These are phyloP conservation scores for Albizia julibrissin DNA, from an alignment of 306 rosid species.

Conservation along the genomic window DNA sequence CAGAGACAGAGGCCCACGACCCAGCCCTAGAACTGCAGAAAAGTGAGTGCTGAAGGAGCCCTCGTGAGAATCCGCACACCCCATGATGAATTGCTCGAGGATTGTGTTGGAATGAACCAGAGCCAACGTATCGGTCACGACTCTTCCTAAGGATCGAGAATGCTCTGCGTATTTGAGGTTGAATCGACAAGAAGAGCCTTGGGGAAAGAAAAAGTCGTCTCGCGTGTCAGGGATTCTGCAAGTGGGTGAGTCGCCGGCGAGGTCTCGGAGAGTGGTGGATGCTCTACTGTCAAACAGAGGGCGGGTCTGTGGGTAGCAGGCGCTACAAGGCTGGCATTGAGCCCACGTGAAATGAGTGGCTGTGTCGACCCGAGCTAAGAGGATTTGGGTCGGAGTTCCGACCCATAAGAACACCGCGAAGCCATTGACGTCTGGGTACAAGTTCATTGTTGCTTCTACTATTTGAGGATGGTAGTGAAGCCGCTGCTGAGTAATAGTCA, in stretches of 20 bases:
- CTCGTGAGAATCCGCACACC: slow-evolving; percentile 38
- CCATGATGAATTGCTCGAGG: slow-evolving; percentile 32
- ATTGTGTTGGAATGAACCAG: slow-evolving; percentile 17
- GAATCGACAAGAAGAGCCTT: slow-evolving; percentile 24
- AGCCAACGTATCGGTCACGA: slow-evolving; percentile 29
- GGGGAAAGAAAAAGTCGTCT: not conserved
- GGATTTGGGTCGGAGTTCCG: slow-evolving; percentile 42
- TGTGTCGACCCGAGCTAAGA: slow-evolving; percentile 29
- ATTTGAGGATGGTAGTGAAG: not conserved
- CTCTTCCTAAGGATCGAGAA: slow-evolving; percentile 35
- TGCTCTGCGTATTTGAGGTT: not conserved
- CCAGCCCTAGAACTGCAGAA: slow-evolving; percentile 42
- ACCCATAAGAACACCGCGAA: slow-evolving; percentile 41
- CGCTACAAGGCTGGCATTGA: slow-evolving; percentile 43
- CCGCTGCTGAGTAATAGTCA: slow-evolving; percentile 28
- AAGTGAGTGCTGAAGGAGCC: slow-evolving; percentile 34
- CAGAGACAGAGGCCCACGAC: slow-evolving; percentile 46
- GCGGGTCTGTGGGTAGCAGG: slow-evolving; percentile 37
- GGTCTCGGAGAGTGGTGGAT: slow-evolving; percentile 31
- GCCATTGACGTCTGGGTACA: slow-evolving; percentile 25
- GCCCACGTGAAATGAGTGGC: slow-evolving; percentile 41
- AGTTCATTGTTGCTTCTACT: not conserved
- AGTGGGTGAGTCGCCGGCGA: slow-evolving; percentile 31
- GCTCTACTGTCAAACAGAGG: slow-evolving; percentile 27
- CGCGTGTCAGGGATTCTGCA: slow-evolving; percentile 40